A percentile compares a stretch with the other conserved stretches of the same genome.
phyloP scores from a whole-genome alignment of 108 stramenopile genomes.

The Fistulifera solaris region DNA sequence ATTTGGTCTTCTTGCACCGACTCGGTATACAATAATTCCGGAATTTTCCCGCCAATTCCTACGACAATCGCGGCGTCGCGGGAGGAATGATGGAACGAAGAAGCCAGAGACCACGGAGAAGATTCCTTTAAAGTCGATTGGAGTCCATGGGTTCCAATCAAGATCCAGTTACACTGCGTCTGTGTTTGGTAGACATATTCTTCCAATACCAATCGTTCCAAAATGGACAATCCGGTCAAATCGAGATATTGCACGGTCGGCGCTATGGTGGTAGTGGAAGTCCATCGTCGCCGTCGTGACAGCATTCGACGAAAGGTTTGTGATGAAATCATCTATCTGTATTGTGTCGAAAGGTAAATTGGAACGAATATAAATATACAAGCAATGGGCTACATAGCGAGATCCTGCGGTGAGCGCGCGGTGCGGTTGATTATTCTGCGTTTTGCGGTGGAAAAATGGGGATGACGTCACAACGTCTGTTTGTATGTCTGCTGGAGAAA shows the following conservation, averaged over 20 bases:
- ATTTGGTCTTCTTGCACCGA: conserved; percentile 46
- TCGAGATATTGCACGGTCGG: conserved; percentile 32
- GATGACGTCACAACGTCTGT: too few relatives aligned
- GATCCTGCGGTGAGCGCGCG: too few relatives aligned
- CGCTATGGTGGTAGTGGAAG: too few relatives aligned
- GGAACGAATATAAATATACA: too few relatives aligned
- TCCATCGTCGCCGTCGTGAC: too few relatives aligned
- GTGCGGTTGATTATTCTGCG: too few relatives aligned
- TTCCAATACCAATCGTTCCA: conserved; percentile 77
- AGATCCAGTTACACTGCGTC: conserved; percentile 41
- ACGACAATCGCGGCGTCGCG: conserved; percentile 41
- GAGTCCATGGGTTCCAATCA: conserved; percentile 56
- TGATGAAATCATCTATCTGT: too few relatives aligned
- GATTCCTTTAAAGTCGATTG: conserved; percentile 16
- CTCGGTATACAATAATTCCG: conserved; percentile 43
- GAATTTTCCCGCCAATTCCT: conserved; percentile 85
- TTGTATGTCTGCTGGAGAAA: too few relatives aligned
- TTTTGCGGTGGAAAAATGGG: too few relatives aligned
- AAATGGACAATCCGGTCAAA: conserved; percentile 55
- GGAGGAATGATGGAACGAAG: conserved; percentile 22
- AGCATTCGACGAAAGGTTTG: too few relatives aligned
- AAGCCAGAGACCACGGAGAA: neutral
- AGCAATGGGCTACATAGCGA: too few relatives aligned
- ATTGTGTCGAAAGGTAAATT: too few relatives aligned
- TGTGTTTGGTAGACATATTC: conserved; percentile 69